Conservation (phyloP, 2,329 filamentous ascomycete species). For the Ophiognomonia clavigignenti-juglandacearum region DNA sequence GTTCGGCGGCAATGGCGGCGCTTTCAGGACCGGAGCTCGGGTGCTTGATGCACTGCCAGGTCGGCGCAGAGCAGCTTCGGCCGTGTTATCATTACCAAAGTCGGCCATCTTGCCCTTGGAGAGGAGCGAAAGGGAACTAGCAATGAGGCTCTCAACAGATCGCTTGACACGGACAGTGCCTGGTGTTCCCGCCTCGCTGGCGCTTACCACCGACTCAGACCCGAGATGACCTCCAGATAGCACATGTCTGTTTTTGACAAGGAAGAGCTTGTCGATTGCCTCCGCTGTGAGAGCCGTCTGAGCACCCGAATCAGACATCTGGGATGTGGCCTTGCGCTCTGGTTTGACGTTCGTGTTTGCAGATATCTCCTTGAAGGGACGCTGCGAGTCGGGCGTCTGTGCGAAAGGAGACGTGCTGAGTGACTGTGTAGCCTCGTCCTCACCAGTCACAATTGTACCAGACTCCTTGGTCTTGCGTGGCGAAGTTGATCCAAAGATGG, state of each 20-base stretch:
- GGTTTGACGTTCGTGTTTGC: slow-evolving; percentile 44
- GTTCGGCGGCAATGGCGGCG: slow-evolving; percentile 74
- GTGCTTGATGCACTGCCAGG: slow-evolving; percentile 72
- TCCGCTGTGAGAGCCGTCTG: slow-evolving; percentile 82
- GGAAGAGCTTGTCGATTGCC: slow-evolving; percentile 72
- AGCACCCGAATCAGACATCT: slow-evolving; percentile 64
- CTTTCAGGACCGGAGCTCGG: slow-evolving; percentile 34
- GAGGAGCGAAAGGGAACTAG: slow-evolving; percentile 34
- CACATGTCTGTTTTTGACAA: slow-evolving; percentile 37
- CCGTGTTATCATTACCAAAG: slow-evolving; percentile 27
- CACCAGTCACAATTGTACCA: slow-evolving; percentile 48
- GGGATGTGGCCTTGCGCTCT: slow-evolving; percentile 32
- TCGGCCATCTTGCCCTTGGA: slow-evolving; percentile 33
- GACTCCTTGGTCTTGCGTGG: slow-evolving; percentile 37
- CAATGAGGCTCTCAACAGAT: slow-evolving; percentile 47
- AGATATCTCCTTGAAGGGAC: slow-evolving; percentile 59
- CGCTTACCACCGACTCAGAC: slow-evolving; percentile 28
- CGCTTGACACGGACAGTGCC: slow-evolving; percentile 37
- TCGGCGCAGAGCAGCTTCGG: slow-evolving; percentile 41
- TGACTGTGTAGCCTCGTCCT: slow-evolving; percentile 59
- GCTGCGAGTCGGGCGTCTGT: slow-evolving; percentile 50
- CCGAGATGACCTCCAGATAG: slow-evolving; percentile 28
- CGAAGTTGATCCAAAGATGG: slow-evolving; percentile 26
- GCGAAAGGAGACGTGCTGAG: slow-evolving; percentile 33
- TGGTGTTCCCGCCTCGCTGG: slow-evolving; percentile 24